Base-by-base conservation (phyloP, 768 basidiomycete genomes). In the Suillus variegatus region DNA sequence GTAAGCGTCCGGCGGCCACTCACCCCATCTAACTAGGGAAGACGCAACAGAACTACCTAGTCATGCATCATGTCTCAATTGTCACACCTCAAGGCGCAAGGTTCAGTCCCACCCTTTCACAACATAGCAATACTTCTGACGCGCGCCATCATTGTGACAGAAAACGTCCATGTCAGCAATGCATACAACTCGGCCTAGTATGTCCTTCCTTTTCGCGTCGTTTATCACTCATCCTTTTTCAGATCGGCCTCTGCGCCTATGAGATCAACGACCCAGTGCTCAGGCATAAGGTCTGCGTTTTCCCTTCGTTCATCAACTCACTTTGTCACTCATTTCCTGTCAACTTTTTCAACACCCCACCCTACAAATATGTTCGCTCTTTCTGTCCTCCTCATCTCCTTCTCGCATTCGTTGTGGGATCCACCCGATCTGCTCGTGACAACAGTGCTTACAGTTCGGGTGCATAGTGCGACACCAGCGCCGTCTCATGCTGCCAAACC, bases 241-340 rank as follows among this genome's bases (percentile, higher is more conserved):
- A 94, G 92, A 96, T 94, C 22, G 95, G 95, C 60, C 90, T 95
- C 18, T 97, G 95, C 75, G 94, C 96, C 0, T 97, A 97, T 70
- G 95, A 97, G 74, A 92, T 96, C 68, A 94, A 96, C 74, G 94
- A 94, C 77, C 92, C 92, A 14, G 88, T 90, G 10, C 78, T 91
- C 46, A 84, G 28, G 28, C 28, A 28, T 28, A 2, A 28, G 91
- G 93, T 92, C 68, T 20, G 64, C 66, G 43, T n/a, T 64, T 54
- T 28, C 28, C 28, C 28, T 28, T 28, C 28, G 28, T 28, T 28
- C 28, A 28, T 28, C 28, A 28, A 28, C 28, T 3, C 28, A 28
- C 28, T 28, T 28, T 28, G 28, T 28, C 28, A 28, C 28, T 28
- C 28, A 28, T 28, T 28, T 28, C 28, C 28, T 28, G 28, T 28